Evolutionary conservation across 75 land plant genomes (phyloP).

Genomic region (Pinus albicaulis): DNA sequence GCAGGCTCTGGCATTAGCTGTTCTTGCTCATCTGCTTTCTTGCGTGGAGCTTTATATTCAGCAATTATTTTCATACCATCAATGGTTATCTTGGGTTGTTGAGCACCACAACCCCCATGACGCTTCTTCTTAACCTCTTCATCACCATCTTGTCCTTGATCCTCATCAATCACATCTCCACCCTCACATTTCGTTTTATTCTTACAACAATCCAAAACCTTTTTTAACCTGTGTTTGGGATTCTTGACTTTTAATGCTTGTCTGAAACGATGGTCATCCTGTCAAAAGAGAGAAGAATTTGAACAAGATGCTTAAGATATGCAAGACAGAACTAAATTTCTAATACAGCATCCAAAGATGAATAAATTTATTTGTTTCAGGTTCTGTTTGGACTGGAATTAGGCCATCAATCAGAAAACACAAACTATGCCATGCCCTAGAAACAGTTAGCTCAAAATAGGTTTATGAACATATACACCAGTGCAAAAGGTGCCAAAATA

Average conservation of each 20-base stretch:
- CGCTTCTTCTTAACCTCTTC: conserved; percentile 61
- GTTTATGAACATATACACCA: no score
- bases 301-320: no score
- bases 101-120: conserved; percentile 97
- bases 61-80: conserved; percentile 97
- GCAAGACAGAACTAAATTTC: no score
- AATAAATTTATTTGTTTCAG: no score
- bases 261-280: conserved; percentile 89
- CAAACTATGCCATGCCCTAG: no score
- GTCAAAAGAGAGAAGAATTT: not conserved
- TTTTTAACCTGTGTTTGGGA: conserved; percentile 76
- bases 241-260: conserved; percentile 83
- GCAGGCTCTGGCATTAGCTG: conserved; percentile 95
- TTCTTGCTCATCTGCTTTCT: conserved; percentile 84
- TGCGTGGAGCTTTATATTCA: conserved; percentile 75
- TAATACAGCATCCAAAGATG: no score
- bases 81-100: conserved; percentile 85
- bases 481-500: no score
- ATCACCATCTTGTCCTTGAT: conserved; percentile 51
- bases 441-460: no score
- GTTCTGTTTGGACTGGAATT: no score
- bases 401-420: no score
- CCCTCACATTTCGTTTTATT: conserved; percentile 89
- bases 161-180: conserved; percentile 77
- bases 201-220: conserved; percentile 92